Percentiles rank a stretch among this genome's conserved stretches.
These are phyloP conservation scores for Leccinum broughii DNA, from an alignment of 768 basidiomycete genomes.

Conservation along the genomic window DNA sequence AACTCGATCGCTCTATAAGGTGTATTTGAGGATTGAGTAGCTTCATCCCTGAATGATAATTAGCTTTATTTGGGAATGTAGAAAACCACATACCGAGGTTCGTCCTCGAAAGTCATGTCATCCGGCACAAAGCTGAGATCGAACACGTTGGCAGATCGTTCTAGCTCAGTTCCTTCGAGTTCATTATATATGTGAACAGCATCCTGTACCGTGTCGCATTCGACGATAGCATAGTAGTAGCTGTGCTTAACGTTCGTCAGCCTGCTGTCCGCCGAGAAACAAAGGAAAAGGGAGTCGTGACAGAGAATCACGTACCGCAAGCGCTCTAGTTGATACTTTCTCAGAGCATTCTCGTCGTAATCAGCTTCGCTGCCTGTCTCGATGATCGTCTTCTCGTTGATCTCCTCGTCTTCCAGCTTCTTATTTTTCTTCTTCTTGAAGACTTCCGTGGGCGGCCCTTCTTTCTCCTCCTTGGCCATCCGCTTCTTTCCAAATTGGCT, in stretches of 20 bases:
- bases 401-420: slow-evolving; percentile 48
- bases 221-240: slow-evolving; percentile 94
- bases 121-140: slow-evolving; percentile 94
- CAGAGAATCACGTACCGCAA: slow-evolving; percentile 55
- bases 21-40: slow-evolving; percentile 58
- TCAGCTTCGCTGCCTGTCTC: slow-evolving; percentile 65
- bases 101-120: slow-evolving; percentile 80
- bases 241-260: slow-evolving; percentile 41
- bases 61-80: neutral
- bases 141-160: slow-evolving; percentile 94
- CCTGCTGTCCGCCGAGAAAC: neutral
- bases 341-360: slow-evolving; percentile 83
- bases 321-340: slow-evolving; percentile 92
- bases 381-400: slow-evolving; percentile 64
- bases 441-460: slow-evolving; percentile 86
- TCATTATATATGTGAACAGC: slow-evolving; percentile 82
- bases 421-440: slow-evolving; percentile 59
- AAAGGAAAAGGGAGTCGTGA: neutral
- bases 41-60: slow-evolving; percentile 67
- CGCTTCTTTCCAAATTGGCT: slow-evolving; percentile 90
- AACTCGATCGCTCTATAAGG: slow-evolving; percentile 83
- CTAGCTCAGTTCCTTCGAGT: slow-evolving; percentile 92
- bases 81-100: slow-evolving; percentile 54
- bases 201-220: slow-evolving; percentile 76
- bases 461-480: slow-evolving; percentile 81